Conservation (phyloP, 164 flowering plant genomes). For the Sextonia rubra region DNA sequence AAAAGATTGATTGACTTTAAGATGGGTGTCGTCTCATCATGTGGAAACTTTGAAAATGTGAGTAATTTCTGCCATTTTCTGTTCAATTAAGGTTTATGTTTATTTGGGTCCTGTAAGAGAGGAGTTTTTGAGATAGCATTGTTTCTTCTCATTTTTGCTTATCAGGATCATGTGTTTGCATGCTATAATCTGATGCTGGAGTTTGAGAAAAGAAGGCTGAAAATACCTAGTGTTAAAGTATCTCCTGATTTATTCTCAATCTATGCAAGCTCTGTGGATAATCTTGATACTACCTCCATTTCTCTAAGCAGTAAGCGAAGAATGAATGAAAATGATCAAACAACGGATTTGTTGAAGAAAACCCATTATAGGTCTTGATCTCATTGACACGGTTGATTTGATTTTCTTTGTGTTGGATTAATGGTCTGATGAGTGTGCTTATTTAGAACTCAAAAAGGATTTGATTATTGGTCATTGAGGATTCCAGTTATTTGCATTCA, state of each 20-base stretch:
- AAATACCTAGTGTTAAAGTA: conserved; percentile 15
- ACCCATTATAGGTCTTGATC: not conserved
- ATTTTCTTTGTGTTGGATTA: not conserved
- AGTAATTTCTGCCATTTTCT: conserved; percentile 14
- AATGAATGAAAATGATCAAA: conserved; percentile 44
- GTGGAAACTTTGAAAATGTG: conserved; percentile 34
- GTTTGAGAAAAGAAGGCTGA: conserved; percentile 23
- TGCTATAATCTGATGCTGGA: conserved; percentile 43
- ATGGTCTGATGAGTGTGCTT: conserved; percentile 15
- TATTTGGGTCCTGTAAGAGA: not conserved
- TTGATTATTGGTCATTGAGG: conserved; percentile 17
- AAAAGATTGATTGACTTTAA: conserved; percentile 37
- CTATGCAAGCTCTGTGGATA: conserved; percentile 10
- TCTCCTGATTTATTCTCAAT: conserved; percentile 32
- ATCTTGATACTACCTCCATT: conserved; percentile 26
- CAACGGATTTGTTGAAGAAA: conserved; percentile 16
- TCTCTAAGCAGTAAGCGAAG: conserved; percentile 33
- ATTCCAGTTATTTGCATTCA: conserved; percentile 22
- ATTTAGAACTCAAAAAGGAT: conserved; percentile 9
- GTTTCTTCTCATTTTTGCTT: conserved; percentile 8
- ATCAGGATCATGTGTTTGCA: conserved; percentile 45
- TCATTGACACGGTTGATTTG: not conserved
- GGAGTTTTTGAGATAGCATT: not conserved
- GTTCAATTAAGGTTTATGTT: not conserved
- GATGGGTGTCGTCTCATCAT: conserved; percentile 27